Conservation (phyloP, 768 basidiomycete species). For the Hericium erinaceus region DNA sequence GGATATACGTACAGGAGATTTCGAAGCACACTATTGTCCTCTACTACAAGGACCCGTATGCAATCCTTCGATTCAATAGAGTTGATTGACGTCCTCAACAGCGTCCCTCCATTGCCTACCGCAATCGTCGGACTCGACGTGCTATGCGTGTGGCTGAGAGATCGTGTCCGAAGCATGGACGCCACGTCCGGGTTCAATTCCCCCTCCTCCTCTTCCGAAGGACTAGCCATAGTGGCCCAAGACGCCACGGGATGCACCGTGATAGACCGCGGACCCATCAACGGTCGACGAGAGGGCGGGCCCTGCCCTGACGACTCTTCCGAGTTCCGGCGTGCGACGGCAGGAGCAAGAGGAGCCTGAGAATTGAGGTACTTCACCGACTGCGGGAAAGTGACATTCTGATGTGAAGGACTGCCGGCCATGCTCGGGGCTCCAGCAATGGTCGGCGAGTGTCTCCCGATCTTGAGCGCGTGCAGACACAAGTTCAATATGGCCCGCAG, state of each 20-base stretch:
- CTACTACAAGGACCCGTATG: constrained; percentile 72
- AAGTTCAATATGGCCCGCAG: constrained; percentile 59
- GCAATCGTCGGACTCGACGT: constrained; percentile 36
- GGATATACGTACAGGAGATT: constrained; percentile 59
- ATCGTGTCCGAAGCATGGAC: constrained; percentile 6
- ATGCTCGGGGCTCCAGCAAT: constrained; percentile 3
- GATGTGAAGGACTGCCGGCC: neutral
- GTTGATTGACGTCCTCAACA: constrained; percentile 60
- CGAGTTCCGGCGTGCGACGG: constrained; percentile 34
- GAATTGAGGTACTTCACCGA: constrained; percentile 5
- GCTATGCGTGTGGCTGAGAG: constrained; percentile 12
- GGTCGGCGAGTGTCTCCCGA: constrained; percentile 27
- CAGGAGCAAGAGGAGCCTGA: neutral
- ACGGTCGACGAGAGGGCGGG: constrained; percentile 30
- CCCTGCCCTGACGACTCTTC: constrained; percentile 26
- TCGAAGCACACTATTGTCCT: constrained; percentile 84
- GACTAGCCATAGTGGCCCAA: constrained; percentile 27
- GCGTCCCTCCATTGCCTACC: constrained; percentile 51
- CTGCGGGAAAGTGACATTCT: constrained; percentile 1
- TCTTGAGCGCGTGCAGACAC: constrained; percentile 46
- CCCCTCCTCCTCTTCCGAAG: constrained; percentile 22
- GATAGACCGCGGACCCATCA: constrained; percentile 43
- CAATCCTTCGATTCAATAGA: constrained; percentile 35
- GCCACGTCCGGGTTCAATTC: constrained; percentile 20
- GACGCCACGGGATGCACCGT: constrained; percentile 34